Evolutionary conservation across 2,329 filamentous ascomycete genomes (phyloP), one percentile per base, ranked within the genome.

Genomic region (Aspergillus candidus): DNA sequence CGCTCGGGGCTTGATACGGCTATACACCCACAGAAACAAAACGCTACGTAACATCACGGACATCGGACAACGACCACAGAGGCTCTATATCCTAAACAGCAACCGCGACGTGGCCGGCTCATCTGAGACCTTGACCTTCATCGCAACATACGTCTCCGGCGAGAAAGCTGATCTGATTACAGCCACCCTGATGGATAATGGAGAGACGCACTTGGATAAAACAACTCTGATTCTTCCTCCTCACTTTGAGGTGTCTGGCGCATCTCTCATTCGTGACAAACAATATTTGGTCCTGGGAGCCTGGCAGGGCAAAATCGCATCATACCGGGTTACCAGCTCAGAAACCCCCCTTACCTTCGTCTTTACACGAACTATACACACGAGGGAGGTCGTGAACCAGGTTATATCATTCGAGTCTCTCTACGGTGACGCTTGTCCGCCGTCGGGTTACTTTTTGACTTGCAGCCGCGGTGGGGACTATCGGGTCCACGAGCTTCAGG

Each of bases 391-490:
- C 6, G 79, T 95, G 35, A 91, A 86, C 3, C 74, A 76, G 32
- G 78, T 95, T 29, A 49, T 49, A 14, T 41, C 46, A 52, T 55
- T 43, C 40, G 55, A 29, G 48, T 43, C 47, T 18, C 34, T 48
- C 27, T 46, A 43, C n/a, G 27, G 48, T 11, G 37, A 42, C 6
- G 32, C 49, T 12, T 51, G n/a, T 42, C 48, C 49, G 11, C 53
- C 40, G 48, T 37, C 46, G 42, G 52, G 42, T 57, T 66, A 14
- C 45, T 73, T 94, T 34, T 66, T 91, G 11, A 83, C 84, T 0
- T 87, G 85, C 3, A 84, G 84, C 32, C 79, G 89, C 42, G 86
- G 95, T 61, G 87, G 88, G 2, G 80, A 74, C 39, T 89, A 84
- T 54, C 79, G 84, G 32, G 79, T 91, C 38, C 87, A 79, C 31